phyloP scores from a whole-genome alignment of 2,329 filamentous ascomycete species.

The Fusarium illudens region DNA sequence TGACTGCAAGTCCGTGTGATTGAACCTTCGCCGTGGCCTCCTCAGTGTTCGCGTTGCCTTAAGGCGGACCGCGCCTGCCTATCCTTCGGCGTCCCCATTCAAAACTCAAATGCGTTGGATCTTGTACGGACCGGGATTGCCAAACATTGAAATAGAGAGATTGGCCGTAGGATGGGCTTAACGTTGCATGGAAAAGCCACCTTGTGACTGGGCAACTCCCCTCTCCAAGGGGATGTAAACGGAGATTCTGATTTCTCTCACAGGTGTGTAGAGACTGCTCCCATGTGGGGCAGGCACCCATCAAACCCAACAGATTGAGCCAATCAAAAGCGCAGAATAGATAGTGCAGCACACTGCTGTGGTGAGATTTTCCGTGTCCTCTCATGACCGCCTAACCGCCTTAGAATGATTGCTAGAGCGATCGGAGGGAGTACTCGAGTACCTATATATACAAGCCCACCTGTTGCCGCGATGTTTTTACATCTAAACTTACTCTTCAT shows the following conservation, averaged over 20 bases:
- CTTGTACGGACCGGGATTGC: not conserved
- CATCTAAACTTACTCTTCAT: not conserved
- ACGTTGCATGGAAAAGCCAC: not conserved
- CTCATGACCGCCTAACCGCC: no score
- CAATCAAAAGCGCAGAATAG: no score
- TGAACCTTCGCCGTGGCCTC: not conserved
- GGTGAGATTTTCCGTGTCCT: no score
- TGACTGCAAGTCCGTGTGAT: not conserved
- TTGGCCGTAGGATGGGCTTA: not conserved
- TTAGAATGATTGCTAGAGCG: no score
- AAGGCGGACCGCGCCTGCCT: not conserved
- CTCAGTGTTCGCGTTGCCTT: not conserved
- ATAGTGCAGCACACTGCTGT: no score
- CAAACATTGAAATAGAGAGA: not conserved
- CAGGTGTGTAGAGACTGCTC: no score
- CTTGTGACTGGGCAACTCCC: no score
- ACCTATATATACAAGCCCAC: no score
- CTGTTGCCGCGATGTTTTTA: not conserved
- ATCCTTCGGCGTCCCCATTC: not conserved
- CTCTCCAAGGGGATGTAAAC: no score
- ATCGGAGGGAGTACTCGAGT: not conserved
- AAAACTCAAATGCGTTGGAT: not conserved
- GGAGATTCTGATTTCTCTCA: no score
- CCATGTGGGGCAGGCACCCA: no score
- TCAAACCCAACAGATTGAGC: no score